Base-by-base conservation (phyloP, 805 yeast genomes). In the Candida insectalens region DNA sequence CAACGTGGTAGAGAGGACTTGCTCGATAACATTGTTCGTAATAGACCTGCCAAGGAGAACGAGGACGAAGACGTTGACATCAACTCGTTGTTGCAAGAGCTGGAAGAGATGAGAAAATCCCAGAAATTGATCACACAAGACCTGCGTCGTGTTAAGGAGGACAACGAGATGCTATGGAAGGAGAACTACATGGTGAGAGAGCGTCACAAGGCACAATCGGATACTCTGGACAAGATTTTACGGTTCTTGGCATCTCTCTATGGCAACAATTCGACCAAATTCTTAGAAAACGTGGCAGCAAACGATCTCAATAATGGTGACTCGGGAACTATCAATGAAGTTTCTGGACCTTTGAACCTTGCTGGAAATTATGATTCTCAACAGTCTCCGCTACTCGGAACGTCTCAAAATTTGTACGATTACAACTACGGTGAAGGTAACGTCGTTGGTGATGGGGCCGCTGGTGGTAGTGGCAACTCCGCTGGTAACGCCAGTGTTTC, bases 81-180 rank as follows among this genome's bases (percentile, higher is more conserved):
- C 19, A 64, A 59, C 40, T 51, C 73, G 14, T 51, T 89, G 4
- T 49, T 88, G 36, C 64, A 65, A 32, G 96, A 88, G 55, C 60
- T 88, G 36, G 92, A 84, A 40, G 65, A 65, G 35, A 70, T 92
- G 44, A 83, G 82, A 51, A 65, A 70, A 46, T 83, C 83, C 48
- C 98, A 92, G 56, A 49, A 73, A 40, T 71, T 83, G 14, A 83
- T 92, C 14, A 72, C 85, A 4, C 92, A 87, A 45, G 97, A 92
- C 51, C 63, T 92, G 41, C 64, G 80, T 45, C 67, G 96, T 37
- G 75, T 92, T 25, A 69, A 87, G 38, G 78, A 78, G 39, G 97
- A 92, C 51, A 92, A 89, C 59, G 89, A 84, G 52, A 57, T 84
- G 47, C 59, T 92, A 29, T 92, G 98, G 98, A 78, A 80, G 40